Evolutionary conservation across 2,329 filamentous ascomycete genomes (phyloP), one percentile per base, ranked within the genome.

Genomic region (Clonostachys rosea): DNA sequence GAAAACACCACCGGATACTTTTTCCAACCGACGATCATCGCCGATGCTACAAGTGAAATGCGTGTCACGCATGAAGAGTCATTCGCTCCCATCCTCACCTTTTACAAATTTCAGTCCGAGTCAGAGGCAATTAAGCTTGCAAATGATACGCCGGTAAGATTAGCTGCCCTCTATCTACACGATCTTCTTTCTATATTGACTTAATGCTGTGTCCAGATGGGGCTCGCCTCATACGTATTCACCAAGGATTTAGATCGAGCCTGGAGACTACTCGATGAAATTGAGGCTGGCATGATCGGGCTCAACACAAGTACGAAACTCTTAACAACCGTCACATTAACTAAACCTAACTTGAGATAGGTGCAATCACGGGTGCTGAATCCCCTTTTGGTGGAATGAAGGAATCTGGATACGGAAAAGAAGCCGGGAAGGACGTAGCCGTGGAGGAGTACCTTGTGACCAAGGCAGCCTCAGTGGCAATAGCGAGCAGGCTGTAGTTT

Each of bases 211-310:
- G 7, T 39, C 3, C 10, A 39, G 50, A 84, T 89, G 42, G 86
- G 86, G 2, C 73, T 89, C 34, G 84, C 86, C 1, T 85, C 82
- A 3, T 89, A 89, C 65, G 87, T 87, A 65, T 89, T 83, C 66
- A 85, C 66, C 42, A 62, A 63, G 49, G 60, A 74, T 54, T 55
- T 69, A n/a, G 61, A 62, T 40, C 56, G 71, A 4, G 56, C 66
- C 17, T 71, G 66, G 63, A 62, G 70, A 34, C 62, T 76, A 34
- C 68, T 69, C 18, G 71, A 74, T 51, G 65, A 62, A 17, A 62
- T 84, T 33, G 76, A 84, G 46, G 65, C 60, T n/a, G 64, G 65
- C 13, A 66, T 66, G 62, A 55, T 67, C 44, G 63, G 63, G 11
- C 49, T 67, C 75, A 69, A 68, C 34, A 62, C 64, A 4, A 41